Evolutionary conservation across 1,284 basidiomycete species (phyloP).

Genomic region (Mycena sp.): DNA sequence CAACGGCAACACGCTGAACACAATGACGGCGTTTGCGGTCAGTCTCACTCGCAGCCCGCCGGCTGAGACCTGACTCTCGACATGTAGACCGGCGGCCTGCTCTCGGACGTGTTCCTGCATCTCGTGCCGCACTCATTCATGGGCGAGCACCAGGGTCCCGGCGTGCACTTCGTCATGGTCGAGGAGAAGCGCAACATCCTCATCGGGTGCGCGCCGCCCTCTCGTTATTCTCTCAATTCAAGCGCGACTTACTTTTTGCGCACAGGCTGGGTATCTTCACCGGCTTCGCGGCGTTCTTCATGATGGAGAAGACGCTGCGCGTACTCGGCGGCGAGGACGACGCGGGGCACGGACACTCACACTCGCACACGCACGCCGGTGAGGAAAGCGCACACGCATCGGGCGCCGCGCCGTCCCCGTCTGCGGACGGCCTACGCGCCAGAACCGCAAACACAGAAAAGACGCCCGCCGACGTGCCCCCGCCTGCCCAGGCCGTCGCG

Average conservation of each 20-base stretch:
- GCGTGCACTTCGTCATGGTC: constrained; percentile 79
- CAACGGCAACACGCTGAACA: constrained; percentile 84
- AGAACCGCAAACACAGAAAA: constrained; percentile 33
- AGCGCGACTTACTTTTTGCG: not conserved
- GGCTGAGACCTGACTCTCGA: constrained; percentile 14
- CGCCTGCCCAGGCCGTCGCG: constrained; percentile 43
- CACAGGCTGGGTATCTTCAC: constrained; percentile 80
- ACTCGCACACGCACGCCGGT: constrained; percentile 59
- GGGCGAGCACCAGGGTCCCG: constrained; percentile 78
- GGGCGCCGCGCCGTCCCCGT: constrained; percentile 43
- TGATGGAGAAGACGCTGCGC: constrained; percentile 90
- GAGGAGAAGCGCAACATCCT: constrained; percentile 91
- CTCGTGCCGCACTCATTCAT: constrained; percentile 91
- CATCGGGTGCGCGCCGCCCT: constrained; percentile 70
- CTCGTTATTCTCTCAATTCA: constrained; percentile 17
- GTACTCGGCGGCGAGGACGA: constrained; percentile 76
- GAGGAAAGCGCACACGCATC: constrained; percentile 45
- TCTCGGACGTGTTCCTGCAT: constrained; percentile 91
- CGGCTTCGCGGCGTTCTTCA: constrained; percentile 88
- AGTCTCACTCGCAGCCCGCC: constrained; percentile 38
- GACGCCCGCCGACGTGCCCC: constrained; percentile 28
- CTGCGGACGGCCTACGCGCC: constrained; percentile 49
- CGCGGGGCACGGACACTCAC: constrained; percentile 59
- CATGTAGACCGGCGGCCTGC: constrained; percentile 82
- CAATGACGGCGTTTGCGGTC: constrained; percentile 90